Conservation (phyloP, 2,329 filamentous ascomycete genomes). For the Emydomyces testavorans region DNA sequence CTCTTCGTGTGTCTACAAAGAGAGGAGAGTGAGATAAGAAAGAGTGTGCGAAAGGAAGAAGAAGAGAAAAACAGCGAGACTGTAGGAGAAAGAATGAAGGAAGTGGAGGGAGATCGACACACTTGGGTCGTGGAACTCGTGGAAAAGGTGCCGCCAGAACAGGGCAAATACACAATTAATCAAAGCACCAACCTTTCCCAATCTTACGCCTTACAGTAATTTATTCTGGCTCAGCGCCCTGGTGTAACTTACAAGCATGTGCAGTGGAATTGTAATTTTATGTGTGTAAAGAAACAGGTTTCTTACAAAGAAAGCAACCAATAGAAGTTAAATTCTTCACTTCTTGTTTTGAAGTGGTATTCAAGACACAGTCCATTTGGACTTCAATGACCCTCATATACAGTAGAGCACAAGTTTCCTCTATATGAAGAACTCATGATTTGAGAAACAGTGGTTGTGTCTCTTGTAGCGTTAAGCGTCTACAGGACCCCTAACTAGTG, state of each 20-base stretch:
- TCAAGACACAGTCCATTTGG: no score
- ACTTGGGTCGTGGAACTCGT: background rate
- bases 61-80: background rate
- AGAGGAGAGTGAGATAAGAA: background rate
- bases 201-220: no score
- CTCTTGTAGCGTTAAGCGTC: no score
- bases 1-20: background rate
- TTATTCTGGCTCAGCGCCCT: no score
- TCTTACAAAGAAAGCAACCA: background rate
- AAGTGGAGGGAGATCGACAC: conserved; percentile 10
- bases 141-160: conserved; percentile 2
- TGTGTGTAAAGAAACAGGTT: background rate
- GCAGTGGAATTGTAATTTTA: no score
- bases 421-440: no score
- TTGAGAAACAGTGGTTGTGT: no score
- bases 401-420: no score
- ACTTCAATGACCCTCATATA: no score
- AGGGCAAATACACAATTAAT: background rate
- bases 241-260: conserved; percentile 1
- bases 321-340: no score
- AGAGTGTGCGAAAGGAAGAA: background rate
- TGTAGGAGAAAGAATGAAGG: conserved; percentile 6
- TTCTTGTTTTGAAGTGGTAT: no score
- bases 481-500: no score
- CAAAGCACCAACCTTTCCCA: background rate